Base-by-base conservation (phyloP, 306 rosid genomes). In the Datisca glomerata region DNA sequence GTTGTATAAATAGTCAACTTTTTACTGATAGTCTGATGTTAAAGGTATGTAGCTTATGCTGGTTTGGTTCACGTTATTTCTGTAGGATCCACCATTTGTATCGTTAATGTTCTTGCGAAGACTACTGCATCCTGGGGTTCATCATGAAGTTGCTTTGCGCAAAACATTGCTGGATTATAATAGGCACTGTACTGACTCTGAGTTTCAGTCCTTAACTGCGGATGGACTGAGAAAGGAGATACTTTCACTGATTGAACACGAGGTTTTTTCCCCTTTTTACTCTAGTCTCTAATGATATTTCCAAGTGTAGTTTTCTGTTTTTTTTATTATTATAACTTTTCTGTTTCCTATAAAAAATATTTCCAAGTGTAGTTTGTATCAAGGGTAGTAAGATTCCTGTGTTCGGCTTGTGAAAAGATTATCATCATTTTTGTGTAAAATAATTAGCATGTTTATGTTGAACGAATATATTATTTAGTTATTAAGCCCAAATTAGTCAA, bases 81-180 rank as follows among this genome's bases (percentile, higher is more conserved):
- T 63, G 64, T 86, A 89, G 95, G 95, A 77, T 58, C 59, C 66
- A 22, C 71, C 83, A 1, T 73, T 74, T 69, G 69, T 83, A 31
- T 83, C 97, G 47, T 77, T 86, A 16, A 70, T 83, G 68, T 83
- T 80, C 74, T 44, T 80, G 45, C 83, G 77, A 52, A 74, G 83
- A 73, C 77, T 89, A 57, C 83, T 89, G 47, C 85, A 75, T 56
- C 93, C 97, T 24, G 93, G 95, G 48, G 80, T 83, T 63, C 71
- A 69, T 66, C 86, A 83, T 59, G 79, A 61, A 48, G 53, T 65
- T 66, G 75, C 80, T 62, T 62, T 89, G 64, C 74, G 76, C 63
- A 67, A 83, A 36, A 89, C 95, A 39, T 72, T 89, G 24, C 64
- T 56, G 43, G 95, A 80, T 36, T 83, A 89, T 66, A 68, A 65